Base-by-base conservation (phyloP, 73 alveolate species). In the Paramecium bursaria region DNA sequence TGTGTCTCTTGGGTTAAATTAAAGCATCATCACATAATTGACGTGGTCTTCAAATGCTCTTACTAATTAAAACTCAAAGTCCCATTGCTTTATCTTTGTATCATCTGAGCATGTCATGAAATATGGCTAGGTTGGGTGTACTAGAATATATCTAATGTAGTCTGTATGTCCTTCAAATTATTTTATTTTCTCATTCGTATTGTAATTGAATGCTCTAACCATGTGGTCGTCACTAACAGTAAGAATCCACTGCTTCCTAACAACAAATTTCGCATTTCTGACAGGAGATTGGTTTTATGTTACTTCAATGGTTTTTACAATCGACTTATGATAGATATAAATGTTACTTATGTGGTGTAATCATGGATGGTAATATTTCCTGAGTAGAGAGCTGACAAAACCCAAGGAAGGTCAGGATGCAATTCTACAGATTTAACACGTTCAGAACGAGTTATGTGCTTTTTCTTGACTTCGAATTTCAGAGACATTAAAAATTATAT, bases 351-450 rank as follows among this genome's bases (percentile, higher is more conserved):
- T 47, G 97, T 90, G 88, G 91, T 92, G 90, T 97, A 97, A 90
- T 97, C 99, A 90, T 95, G 95, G 74, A 97, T 96, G 60, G 98
- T 90, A 46, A 97, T 94, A 74, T 94, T 95, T 60, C 99, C 99
- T 47, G 97, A 89, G 76, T 96, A 97, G 35, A 97, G 95, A 26
- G 98, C 99, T 42, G 97, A 88, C 46, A 96, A 67, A n/a, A 95
- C 97, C 99, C 99, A 96, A 23, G 98, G 97, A 67, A 91, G 96
- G 5, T 91, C 75, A 11, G 99, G 99, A 74, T 97, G 99, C 55
- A 97, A 92, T 90, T 97, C 99, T 21, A 96, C 98, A 55, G 95
- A 86, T 86, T 96, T 96, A 85, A 96, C 99, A 11, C 99, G 91
- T 73, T 95, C 99, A 48, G 98, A 87, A 14, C 90, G 90, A 35